Evolutionary conservation across 2,329 filamentous ascomycete genomes (phyloP).

Genomic region (Cytospora piceicola): DNA sequence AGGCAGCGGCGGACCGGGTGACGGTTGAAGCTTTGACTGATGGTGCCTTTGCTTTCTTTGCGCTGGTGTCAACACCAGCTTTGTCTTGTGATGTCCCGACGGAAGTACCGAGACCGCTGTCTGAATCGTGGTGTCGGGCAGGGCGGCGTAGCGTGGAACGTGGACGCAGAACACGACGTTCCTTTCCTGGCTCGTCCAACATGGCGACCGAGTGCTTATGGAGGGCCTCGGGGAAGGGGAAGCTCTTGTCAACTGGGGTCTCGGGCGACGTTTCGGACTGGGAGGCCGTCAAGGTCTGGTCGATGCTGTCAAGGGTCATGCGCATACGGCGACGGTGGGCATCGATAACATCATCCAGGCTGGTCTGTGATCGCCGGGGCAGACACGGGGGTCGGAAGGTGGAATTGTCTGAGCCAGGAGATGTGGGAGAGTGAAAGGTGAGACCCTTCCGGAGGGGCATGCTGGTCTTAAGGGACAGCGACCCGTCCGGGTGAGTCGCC

Average conservation of each 20-base stretch:
- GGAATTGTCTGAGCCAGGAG: constrained; percentile 39
- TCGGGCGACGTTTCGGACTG: constrained; percentile 34
- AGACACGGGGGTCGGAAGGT: constrained; percentile 56
- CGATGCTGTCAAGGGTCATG: constrained; percentile 67
- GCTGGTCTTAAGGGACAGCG: constrained; percentile 56
- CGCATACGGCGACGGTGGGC: constrained; percentile 71
- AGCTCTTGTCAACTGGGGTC: constrained; percentile 57
- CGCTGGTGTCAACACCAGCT: constrained; percentile 47
- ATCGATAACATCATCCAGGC: constrained; percentile 72
- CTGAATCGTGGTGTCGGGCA: constrained; percentile 72
- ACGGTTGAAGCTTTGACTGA: constrained; percentile 57
- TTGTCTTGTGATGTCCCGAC: constrained; percentile 66
- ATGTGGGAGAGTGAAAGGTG: constrained; percentile 63
- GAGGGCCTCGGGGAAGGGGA: constrained; percentile 63
- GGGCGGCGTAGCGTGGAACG: constrained; percentile 55
- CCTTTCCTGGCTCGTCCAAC: constrained; percentile 46
- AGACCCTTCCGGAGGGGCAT: constrained; percentile 70
- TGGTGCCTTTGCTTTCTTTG: constrained; percentile 44
- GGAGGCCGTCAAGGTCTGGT: constrained; percentile 60
- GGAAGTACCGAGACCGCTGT: constrained; percentile 87
- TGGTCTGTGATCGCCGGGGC: constrained; percentile 71
- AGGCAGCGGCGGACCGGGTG: constrained; percentile 60
- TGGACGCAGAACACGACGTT: constrained; percentile 57
- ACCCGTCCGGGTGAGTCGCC: constrained; percentile 50
- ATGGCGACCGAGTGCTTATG: constrained; percentile 60